A percentile compares a stretch with the other conserved stretches of the same genome.
Conservation (phyloP, 805 yeast species). For the Ogataea zsoltii region DNA sequence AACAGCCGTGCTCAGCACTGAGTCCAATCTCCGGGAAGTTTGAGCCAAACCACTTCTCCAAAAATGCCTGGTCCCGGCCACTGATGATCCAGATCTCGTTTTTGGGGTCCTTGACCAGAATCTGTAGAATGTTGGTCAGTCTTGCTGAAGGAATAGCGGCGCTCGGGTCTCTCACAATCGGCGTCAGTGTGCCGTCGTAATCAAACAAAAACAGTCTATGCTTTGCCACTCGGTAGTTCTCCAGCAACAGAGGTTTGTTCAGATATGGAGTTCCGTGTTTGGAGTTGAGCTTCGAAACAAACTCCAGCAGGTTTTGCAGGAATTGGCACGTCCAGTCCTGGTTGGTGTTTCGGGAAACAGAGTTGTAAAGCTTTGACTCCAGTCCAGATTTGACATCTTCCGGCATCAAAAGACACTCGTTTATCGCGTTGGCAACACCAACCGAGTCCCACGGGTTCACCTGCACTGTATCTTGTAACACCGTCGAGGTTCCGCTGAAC, state of each 20-base stretch:
- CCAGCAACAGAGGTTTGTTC: constrained; percentile 64
- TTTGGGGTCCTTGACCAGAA: constrained; percentile 68
- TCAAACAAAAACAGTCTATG: constrained; percentile 86
- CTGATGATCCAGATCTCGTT: constrained; percentile 94
- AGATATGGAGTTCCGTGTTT: constrained; percentile 76
- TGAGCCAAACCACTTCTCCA: constrained; percentile 84
- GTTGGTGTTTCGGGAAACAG: constrained; percentile 69
- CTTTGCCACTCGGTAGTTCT: constrained; percentile 58
- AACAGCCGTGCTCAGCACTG: constrained; percentile 98
- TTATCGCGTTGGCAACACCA: constrained; percentile 83
- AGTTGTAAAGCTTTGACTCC: constrained; percentile 56
- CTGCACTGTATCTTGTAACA: constrained; percentile 68
- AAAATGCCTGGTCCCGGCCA: constrained; percentile 90
- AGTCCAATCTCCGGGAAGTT: constrained; percentile 66
- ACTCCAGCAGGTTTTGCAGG: constrained; percentile 41
- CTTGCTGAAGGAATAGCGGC: constrained; percentile 93
- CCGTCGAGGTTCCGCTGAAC: constrained; percentile 85
- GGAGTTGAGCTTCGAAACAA: constrained; percentile 37
- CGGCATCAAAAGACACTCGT: constrained; percentile 63
- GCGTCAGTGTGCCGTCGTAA: constrained; percentile 96
- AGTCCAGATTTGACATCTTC: constrained; percentile 44
- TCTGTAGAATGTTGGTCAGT: constrained; percentile 57
- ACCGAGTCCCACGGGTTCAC: constrained; percentile 98
- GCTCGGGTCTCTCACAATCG: constrained; percentile 95
- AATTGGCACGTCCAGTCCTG: constrained; percentile 78